phyloP scores from a whole-genome alignment of 2,329 filamentous ascomycete species.

The Fusarium coicis region DNA sequence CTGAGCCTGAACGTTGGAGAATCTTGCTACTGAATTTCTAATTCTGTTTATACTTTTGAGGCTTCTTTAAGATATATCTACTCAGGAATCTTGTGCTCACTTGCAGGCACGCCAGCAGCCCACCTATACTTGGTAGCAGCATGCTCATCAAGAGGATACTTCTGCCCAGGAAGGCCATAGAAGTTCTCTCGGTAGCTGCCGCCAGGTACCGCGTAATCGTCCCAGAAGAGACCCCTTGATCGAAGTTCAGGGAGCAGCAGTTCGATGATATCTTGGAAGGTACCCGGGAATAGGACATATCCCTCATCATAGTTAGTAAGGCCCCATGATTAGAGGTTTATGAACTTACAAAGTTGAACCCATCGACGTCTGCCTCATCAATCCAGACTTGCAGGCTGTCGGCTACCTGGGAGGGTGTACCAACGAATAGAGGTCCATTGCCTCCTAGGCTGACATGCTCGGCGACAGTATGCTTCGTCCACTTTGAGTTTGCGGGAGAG shows the following conservation, averaged over 20 bases:
- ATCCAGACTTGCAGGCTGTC: slow-evolving; percentile 76
- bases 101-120: slow-evolving; percentile 39
- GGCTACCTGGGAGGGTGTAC: slow-evolving; percentile 72
- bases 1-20: neutral
- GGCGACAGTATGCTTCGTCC: slow-evolving; percentile 78
- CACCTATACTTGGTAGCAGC: slow-evolving; percentile 61
- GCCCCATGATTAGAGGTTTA: rapidly evolving
- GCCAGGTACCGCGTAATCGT: slow-evolving; percentile 62
- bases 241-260: slow-evolving; percentile 72
- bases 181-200: slow-evolving; percentile 72
- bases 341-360: slow-evolving; percentile 75
- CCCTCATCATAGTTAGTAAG: slow-evolving; percentile 50
- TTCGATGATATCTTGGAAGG: slow-evolving; percentile 75
- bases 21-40: neutral
- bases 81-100: slow-evolving; percentile 36
- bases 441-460: slow-evolving; percentile 76
- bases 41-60: neutral
- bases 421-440: slow-evolving; percentile 71
- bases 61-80: neutral
- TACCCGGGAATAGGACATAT: slow-evolving; percentile 74
- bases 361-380: slow-evolving; percentile 75
- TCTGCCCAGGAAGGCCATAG: slow-evolving; percentile 61
- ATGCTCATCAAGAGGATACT: slow-evolving; percentile 62
- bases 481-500: slow-evolving; percentile 70
- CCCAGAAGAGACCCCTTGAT: slow-evolving; percentile 67